phyloP scores from a whole-genome alignment of 306 rosid species.

The Casuarina glauca region DNA sequence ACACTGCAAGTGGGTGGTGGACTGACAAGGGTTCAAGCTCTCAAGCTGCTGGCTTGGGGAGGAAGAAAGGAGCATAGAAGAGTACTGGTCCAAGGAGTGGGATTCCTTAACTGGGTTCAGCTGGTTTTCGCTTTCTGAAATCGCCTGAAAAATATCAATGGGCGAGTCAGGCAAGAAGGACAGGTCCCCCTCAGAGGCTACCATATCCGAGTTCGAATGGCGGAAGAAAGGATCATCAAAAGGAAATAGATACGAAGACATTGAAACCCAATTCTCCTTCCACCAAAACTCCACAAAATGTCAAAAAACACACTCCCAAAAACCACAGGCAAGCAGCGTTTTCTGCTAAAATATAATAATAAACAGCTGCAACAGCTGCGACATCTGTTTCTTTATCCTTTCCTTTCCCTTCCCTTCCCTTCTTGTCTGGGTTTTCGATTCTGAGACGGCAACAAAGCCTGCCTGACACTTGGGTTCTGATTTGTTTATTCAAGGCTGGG shows the following conservation, averaged over 20 bases:
- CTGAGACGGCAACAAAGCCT: conserved; percentile 17
- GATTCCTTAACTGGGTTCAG: conserved; percentile 34
- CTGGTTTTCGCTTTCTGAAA: conserved; percentile 28
- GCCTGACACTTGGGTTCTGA: conserved; percentile 18
- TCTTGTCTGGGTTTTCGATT: conserved; percentile 16
- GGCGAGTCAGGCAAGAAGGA: conserved; percentile 45
- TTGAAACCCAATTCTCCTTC: conserved; percentile 32
- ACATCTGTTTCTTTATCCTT: background rate
- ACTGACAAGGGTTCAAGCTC: conserved; percentile 38
- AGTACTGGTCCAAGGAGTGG: conserved; percentile 38
- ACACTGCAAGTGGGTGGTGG: conserved; percentile 19
- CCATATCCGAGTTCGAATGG: conserved; percentile 42
- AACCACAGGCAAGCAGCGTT: background rate
- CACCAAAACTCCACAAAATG: background rate
- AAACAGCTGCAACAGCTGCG: background rate
- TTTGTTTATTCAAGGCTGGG: conserved; percentile 15
- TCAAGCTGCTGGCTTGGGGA: conserved; percentile 54
- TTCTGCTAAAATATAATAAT: conserved; percentile 10
- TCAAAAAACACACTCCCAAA: background rate
- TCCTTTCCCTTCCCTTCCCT: background rate
- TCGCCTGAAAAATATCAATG: conserved; percentile 39
- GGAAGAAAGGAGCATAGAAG: conserved; percentile 41
- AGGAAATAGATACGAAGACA: conserved; percentile 67
- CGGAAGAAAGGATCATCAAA: conserved; percentile 41
- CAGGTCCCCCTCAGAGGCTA: conserved; percentile 36